Base-by-base conservation (phyloP, 2,329 filamentous ascomycete species). In the Lojkania enalia region DNA sequence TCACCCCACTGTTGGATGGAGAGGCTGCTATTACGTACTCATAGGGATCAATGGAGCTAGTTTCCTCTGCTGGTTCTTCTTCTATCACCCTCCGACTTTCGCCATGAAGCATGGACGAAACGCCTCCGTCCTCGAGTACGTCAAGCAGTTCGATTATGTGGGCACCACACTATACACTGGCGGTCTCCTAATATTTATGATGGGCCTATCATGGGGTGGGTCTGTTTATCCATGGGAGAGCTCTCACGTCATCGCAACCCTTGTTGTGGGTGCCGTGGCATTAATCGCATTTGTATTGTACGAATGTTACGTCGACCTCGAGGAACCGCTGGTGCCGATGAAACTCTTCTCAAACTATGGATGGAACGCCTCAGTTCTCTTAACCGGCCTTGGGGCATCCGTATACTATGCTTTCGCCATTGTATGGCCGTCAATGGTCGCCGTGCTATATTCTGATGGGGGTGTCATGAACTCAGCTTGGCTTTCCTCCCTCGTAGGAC, bases 211-310 rank as follows among this genome's bases (percentile, higher is more conserved):
- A 3, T 53, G 49, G 46, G 46, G 50, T 20, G 48, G 46, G n/a
- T 14, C 30, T 7, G 29, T 71, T 35, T 73, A 74, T 51, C 65
- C 71, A 3, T 76, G 73, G 72, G 68, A 62, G 14, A 70, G 69
- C 1, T 63, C 66, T 0, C 60, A 66, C 2, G 69, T 70, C 9
- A 71, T 74, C 39, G 61, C 64, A 2, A 63, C 68, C 9, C 59
- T 75, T 15, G 45, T 72, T 3, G 53, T 73, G 18, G 72, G 73
- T 3, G 50, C 49, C 2, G 36, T 59, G 0, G 52, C 67, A 1
- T 55, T 75, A 5, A 46, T 72, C 20, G 58, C 52, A 0, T 65
- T 74, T 14, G 66, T 73, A 18, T 19, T 68, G 12, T 75, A 66
- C n/a, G 58, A 61, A 37, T 42, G 14, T 4, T 54, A 42, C 23